Percentiles rank a stretch among this genome's conserved stretches.
These are phyloP conservation scores for Phialocephala subalpina DNA, from an alignment of 2,329 filamentous ascomycete species.

Conservation along the genomic window DNA sequence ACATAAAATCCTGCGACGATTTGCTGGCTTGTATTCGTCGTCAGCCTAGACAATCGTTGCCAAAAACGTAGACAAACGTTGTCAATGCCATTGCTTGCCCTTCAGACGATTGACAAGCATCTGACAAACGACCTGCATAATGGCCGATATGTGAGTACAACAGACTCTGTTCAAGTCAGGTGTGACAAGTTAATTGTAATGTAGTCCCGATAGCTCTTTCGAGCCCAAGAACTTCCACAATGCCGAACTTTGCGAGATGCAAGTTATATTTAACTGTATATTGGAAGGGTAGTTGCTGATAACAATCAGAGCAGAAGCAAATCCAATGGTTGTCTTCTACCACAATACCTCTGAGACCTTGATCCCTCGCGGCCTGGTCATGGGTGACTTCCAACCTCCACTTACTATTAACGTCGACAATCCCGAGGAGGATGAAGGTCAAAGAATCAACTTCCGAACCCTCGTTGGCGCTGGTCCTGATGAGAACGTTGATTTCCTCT, in stretches of 20 bases:
- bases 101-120: not conserved
- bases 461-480: not conserved
- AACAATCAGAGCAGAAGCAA: not conserved
- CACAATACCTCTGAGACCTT: not conserved
- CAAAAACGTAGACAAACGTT: not conserved
- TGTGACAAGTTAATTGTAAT: not conserved
- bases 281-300: not conserved
- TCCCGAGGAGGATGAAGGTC: not conserved
- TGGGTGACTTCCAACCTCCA: not conserved
- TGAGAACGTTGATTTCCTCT: not conserved
- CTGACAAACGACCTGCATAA: not conserved
- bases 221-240: not conserved
- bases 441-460: not conserved
- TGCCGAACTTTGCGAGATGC: not conserved
- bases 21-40: too few species aligned
- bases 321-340: not conserved
- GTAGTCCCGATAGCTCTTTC: not conserved
- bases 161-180: not conserved
- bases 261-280: not conserved
- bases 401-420: not conserved
- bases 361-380: slow-evolving; percentile 4
- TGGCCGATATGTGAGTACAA: not conserved
- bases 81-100: not conserved
- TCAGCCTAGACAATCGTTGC: not conserved
- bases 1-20: too few species aligned